Evolutionary conservation across 2,329 filamentous ascomycete genomes (phyloP).

Genomic region (Stemphylium beticola): DNA sequence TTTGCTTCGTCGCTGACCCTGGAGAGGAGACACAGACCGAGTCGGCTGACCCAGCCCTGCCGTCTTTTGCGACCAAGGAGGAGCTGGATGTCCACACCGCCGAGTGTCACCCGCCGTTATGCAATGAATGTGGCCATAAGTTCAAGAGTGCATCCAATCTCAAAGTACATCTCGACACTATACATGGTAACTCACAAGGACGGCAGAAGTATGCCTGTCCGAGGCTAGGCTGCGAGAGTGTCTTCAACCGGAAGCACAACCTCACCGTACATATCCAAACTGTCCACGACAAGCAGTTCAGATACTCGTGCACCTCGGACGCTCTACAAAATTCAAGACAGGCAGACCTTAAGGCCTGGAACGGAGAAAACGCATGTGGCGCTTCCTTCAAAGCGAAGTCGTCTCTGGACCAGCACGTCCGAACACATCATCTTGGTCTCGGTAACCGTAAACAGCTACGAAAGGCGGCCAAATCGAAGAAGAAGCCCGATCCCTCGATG

Average conservation of each 20-base stretch:
- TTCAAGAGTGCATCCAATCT: constrained; percentile 64
- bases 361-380: constrained; percentile 72
- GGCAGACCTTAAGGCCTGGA: constrained; percentile 65
- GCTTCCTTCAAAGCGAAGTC: constrained; percentile 77
- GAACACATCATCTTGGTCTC: constrained; percentile 78
- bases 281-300: constrained; percentile 74
- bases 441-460: constrained; percentile 47
- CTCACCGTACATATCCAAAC: constrained; percentile 78
- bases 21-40: constrained; percentile 32
- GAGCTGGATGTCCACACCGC: constrained; percentile 77
- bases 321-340: constrained; percentile 64
- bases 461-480: constrained; percentile 48
- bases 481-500: constrained; percentile 34
- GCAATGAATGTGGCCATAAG: constrained; percentile 73
- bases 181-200: constrained; percentile 59
- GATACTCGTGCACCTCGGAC: constrained; percentile 78
- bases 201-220: constrained; percentile 68
- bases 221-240: constrained; percentile 71
- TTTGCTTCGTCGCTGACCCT: constrained; percentile 61
- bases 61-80: constrained; percentile 70
- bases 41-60: constrained; percentile 9
- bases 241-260: constrained; percentile 84
- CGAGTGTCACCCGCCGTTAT: constrained; percentile 73
- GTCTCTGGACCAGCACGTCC: constrained; percentile 82
- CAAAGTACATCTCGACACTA: constrained; percentile 73